A percentile compares a stretch with the other conserved stretches of the same genome.
phyloP scores from a whole-genome alignment of 306 rosid species.

The Castanea mollissima region DNA sequence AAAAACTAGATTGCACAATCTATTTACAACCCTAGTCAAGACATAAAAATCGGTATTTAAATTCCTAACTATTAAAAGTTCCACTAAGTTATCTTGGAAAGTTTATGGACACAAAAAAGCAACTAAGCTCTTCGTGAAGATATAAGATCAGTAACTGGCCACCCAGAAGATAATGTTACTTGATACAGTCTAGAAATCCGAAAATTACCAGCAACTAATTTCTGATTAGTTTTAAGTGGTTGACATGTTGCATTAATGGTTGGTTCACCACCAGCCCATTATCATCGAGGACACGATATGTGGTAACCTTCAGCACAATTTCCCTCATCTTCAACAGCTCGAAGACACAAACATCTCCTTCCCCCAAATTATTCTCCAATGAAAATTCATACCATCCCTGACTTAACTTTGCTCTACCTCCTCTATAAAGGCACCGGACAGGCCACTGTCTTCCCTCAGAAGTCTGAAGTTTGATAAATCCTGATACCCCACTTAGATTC shows the following conservation, averaged over 20 bases:
- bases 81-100: conserved; percentile 40
- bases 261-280: conserved; percentile 41
- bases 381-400: conserved; percentile 97
- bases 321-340: conserved; percentile 69
- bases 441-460: conserved; percentile 84
- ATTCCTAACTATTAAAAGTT: conserved; percentile 28
- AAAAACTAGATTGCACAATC: conserved; percentile 48
- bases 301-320: conserved; percentile 73
- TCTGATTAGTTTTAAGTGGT: conserved; percentile 47
- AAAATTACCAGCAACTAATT: conserved; percentile 33
- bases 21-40: conserved; percentile 58
- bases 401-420: conserved; percentile 92
- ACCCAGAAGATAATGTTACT: conserved; percentile 31
- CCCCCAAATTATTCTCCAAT: conserved; percentile 78
- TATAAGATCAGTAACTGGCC: conserved; percentile 40
- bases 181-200: conserved; percentile 33
- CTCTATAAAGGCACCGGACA: conserved; percentile 82
- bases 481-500: conserved; percentile 79
- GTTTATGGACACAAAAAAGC: conserved; percentile 38
- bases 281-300: conserved; percentile 63
- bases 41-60: conserved; percentile 5
- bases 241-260: conserved; percentile 39
- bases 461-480: conserved; percentile 87
- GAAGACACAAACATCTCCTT: conserved; percentile 96
- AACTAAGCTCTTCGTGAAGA: conserved; percentile 47